These are phyloP conservation scores for Sequoiadendron giganteum DNA, from an alignment of 75 land plant genomes.

Conservation along the genomic window DNA sequence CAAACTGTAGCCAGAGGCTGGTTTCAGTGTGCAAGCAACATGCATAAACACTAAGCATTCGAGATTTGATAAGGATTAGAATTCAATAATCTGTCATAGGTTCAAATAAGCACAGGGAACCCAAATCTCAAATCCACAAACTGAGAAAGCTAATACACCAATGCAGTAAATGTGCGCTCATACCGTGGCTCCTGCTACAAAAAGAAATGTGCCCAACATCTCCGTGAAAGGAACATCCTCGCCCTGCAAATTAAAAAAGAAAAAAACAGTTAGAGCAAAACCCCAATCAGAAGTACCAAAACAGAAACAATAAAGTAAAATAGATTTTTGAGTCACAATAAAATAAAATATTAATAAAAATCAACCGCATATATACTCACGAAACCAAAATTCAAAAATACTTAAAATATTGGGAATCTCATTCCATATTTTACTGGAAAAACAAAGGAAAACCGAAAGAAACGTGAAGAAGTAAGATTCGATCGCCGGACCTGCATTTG, in stretches of 20 bases:
- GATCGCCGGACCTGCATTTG: constrained; percentile 20
- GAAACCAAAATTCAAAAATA: neutral
- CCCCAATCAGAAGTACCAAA: neutral
- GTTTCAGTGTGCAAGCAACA: no score
- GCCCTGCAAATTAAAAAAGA: constrained; percentile 5
- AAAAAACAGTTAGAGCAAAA: neutral
- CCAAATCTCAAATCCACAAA: neutral
- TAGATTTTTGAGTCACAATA: neutral
- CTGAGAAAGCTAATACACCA: neutral
- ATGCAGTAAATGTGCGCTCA: neutral
- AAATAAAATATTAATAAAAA: neutral
- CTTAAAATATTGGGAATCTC: neutral
- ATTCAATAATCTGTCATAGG: no score
- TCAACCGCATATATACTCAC: no score
- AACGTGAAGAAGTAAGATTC: neutral
- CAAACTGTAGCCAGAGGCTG: no score
- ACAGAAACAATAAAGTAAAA: neutral
- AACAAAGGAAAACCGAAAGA: neutral
- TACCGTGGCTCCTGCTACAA: constrained; percentile 30
- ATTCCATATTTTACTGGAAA: neutral
- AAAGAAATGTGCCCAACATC: constrained; percentile 23
- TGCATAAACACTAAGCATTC: no score
- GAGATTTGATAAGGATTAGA: no score
- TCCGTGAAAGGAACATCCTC: constrained; percentile 21
- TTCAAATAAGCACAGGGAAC: neutral